A percentile compares a stretch with the other conserved stretches of the same genome.
phyloP scores from a whole-genome alignment of 2,329 filamentous ascomycete genomes.

The Colletotrichum liriopes region DNA sequence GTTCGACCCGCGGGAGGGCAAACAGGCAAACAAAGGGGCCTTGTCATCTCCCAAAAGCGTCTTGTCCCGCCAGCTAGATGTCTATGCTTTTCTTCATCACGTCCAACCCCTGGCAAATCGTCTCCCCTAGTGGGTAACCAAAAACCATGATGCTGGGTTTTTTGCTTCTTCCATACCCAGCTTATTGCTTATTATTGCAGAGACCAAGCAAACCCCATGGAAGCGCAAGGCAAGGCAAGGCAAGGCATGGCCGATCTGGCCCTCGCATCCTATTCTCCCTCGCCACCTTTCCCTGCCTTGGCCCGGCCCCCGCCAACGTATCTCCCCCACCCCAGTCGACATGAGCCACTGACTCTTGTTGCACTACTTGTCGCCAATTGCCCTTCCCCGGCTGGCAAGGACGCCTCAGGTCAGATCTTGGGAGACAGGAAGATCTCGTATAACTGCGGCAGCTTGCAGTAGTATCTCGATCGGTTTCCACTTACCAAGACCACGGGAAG shows the following conservation, averaged over 20 bases:
- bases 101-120: constrained; percentile 18
- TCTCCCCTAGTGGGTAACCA: constrained; percentile 22
- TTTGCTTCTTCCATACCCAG: constrained; percentile 34
- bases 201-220: background rate
- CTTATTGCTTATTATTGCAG: constrained; percentile 33
- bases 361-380: constrained; percentile 28
- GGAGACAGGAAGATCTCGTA: constrained; percentile 45
- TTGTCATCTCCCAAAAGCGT: constrained; percentile 1
- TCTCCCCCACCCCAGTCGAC: constrained; percentile 7
- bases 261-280: constrained; percentile 30
- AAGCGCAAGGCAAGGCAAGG: constrained; percentile 4
- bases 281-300: constrained; percentile 24
- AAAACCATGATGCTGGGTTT: constrained; percentile 41
- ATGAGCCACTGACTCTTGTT: constrained; percentile 24
- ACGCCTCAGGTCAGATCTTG: constrained; percentile 40
- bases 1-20: background rate
- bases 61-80: constrained; percentile 11
- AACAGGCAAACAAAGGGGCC: background rate
- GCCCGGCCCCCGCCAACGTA: constrained; percentile 12
- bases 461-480: constrained; percentile 44
- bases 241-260: background rate
- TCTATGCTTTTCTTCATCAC: constrained; percentile 30
- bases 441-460: constrained; percentile 45
- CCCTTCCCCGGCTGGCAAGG: constrained; percentile 29
- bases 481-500: constrained; percentile 44